Base-by-base conservation (phyloP, 1,284 basidiomycete species). In the Leccinum holopus region DNA sequence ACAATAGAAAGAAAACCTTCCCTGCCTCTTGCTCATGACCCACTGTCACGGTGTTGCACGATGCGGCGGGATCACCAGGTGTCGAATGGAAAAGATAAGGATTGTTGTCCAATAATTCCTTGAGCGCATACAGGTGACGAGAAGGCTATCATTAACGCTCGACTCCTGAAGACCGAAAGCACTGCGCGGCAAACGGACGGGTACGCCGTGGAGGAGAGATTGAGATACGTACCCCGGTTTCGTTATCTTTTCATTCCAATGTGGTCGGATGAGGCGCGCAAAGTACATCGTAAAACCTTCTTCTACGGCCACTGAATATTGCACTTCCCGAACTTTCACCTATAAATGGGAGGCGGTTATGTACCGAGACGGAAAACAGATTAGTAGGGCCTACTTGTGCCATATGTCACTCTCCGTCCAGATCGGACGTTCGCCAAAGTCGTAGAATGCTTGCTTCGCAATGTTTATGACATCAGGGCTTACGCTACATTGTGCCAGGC, bases 221-320 rank as follows among this genome's bases (percentile, higher is more conserved):
- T 21, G 30, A 28, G 55, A 37, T 16, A 74, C 79, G 60, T 71
- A 91, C 90, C 84, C 80, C 37, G 81, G 70, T 61, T 80, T 81
- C 5, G 88, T 91, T 61, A 98, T 78, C 69, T 88, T 92, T 59
- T 84, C 80, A 69, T 88, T 90, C 96, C 97, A 98, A 64, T 98
- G 82, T 1, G 94, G 91, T 47, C 94, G 81, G 16, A 98, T 79
- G 30, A 97, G 80, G 59, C 96, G 84, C 3, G 94, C 87, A 69
- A 98, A 86, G 74, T 95, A 96, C 37, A 97, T 77, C 0, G 91
- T 91, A 47, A 98, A 81, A 1, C 94, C 97, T 76, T 98, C 94
- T 68, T 68, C 95, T 86, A 58, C 95, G 85, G 41, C 94, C 91
- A 69, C 93, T 95, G 75, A 91, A 96, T 57, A 86, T 84, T 21